These are phyloP conservation scores for Allomyces macrogynus DNA, from an alignment of 192 early-diverging fungal genomes.

Conservation along the genomic window DNA sequence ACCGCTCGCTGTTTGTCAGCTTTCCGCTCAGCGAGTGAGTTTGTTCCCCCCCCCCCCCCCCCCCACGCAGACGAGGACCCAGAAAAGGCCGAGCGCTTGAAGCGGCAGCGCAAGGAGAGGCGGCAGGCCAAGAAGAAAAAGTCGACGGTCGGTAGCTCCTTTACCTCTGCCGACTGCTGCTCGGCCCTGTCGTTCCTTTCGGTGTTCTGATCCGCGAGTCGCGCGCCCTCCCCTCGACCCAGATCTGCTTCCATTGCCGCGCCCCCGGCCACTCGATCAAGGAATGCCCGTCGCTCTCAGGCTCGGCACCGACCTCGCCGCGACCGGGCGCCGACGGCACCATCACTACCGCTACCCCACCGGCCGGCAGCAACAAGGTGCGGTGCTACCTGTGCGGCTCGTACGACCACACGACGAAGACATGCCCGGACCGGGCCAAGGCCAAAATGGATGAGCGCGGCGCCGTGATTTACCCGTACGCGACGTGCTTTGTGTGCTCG, in stretches of 20 bases:
- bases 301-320: constrained; percentile 4
- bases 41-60: too few species aligned
- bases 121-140: constrained; percentile 13
- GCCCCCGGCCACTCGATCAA: constrained; percentile 62
- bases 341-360: background rate
- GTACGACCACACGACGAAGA: constrained; percentile 55
- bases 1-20: background rate
- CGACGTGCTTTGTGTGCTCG: constrained; percentile 76
- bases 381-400: constrained; percentile 77
- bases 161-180: background rate
- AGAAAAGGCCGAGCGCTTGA: background rate
- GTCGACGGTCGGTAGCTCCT: constrained; percentile 7
- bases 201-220: background rate
- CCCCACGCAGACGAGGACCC: background rate
- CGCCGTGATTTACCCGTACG: constrained; percentile 35
- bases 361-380: background rate
- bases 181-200: background rate
- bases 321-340: background rate
- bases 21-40: background rate
- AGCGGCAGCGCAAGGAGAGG: constrained; percentile 2
- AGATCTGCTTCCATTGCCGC: constrained; percentile 74
- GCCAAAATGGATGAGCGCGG: background rate
- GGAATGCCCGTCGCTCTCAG: constrained; percentile 38
- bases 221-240: background rate
- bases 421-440: constrained; percentile 42